Base-by-base conservation (phyloP, 2,329 filamentous ascomycete species). In the Penicillium paneum region DNA sequence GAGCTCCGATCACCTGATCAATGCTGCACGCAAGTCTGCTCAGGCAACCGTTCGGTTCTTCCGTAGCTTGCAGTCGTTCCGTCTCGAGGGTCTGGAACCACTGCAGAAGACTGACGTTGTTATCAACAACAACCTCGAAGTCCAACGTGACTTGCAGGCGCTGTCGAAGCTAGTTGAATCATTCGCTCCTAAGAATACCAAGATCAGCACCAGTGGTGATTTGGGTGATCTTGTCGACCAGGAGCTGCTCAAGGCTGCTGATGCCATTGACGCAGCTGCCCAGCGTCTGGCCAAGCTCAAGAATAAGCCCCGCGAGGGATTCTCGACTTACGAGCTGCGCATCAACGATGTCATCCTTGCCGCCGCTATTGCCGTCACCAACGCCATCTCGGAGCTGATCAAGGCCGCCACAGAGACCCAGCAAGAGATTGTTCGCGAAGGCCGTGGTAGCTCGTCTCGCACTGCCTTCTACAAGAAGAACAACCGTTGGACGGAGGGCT, bases 381-480 rank as follows among this genome's bases (percentile, higher is more conserved):
- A 88, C 64, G 94, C 94, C 35, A 97, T 99, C 67, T 90, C 90
- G 0, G 88, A 90, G 71, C 83, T 99, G 54, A 97, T 99, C 80
- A 93, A 94, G 75, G 94, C 94, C 1, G 94, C 94, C 7, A 95
- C 93, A 0, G 86, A 83, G 17, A 95, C 93, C 1, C 94, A 99
- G 72, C 87, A 96, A 71, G 94, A 99, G 77, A 99, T 99, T 69
- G 94, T 99, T 40, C 87, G 91, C 61, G 91, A 96, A 59, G 94
- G 94, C 8, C 87, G 90, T 19, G 94, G 94, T 34, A 89, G 87
- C 26, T 90, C 90, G 48, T 95, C 91, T 41, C 84, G 87, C 54
- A 95, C 92, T 2, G 91, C 92, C 24, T 99, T 99, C 75, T 99
- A 99, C 86, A 97, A 97, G 83, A 97, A 97, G 81, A 97, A 99